Percentiles rank a stretch among this genome's conserved stretches.
phyloP scores from a whole-genome alignment of 2,329 filamentous ascomycete species.

The Colletotrichum truncatum region DNA sequence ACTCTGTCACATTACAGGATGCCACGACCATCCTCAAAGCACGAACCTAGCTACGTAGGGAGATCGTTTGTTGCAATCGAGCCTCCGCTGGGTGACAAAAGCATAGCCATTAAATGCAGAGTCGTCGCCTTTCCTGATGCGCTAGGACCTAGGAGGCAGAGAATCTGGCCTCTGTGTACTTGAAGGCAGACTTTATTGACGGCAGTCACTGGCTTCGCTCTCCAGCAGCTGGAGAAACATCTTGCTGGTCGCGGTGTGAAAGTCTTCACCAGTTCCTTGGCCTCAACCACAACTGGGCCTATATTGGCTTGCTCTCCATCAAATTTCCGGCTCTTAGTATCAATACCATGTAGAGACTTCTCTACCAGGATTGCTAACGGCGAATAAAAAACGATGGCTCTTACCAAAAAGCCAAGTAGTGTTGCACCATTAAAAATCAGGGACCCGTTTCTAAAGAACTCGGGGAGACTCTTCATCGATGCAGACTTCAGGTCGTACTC shows the following conservation, averaged over 20 bases:
- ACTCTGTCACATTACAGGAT: background rate
- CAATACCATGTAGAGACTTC: background rate
- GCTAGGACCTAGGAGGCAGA: constrained; percentile 75
- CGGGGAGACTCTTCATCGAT: background rate
- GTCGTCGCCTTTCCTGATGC: constrained; percentile 78
- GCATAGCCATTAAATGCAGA: constrained; percentile 72
- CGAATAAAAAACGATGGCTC: background rate
- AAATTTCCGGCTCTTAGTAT: background rate
- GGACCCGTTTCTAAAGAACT: background rate
- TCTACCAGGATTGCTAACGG: background rate
- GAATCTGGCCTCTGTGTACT: constrained; percentile 67
- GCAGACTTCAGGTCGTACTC: constrained; percentile 9
- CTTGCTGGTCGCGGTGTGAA: constrained; percentile 36
- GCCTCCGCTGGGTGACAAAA: constrained; percentile 68
- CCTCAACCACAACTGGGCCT: constrained; percentile 21
- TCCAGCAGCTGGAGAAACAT: constrained; percentile 30
- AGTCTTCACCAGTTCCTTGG: constrained; percentile 41
- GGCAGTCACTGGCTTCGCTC: constrained; percentile 50
- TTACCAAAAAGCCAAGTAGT: background rate
- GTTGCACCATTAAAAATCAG: background rate
- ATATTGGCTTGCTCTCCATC: background rate
- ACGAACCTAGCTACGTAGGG: constrained; percentile 45
- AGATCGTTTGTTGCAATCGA: constrained; percentile 65
- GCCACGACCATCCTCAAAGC: background rate
- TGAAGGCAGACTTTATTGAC: constrained; percentile 69